Percentiles rank a stretch among this genome's conserved stretches.
Evolutionary conservation across 2,329 filamentous ascomycete species (phyloP).

Genomic region (Aotearoamyces nothofagi): DNA sequence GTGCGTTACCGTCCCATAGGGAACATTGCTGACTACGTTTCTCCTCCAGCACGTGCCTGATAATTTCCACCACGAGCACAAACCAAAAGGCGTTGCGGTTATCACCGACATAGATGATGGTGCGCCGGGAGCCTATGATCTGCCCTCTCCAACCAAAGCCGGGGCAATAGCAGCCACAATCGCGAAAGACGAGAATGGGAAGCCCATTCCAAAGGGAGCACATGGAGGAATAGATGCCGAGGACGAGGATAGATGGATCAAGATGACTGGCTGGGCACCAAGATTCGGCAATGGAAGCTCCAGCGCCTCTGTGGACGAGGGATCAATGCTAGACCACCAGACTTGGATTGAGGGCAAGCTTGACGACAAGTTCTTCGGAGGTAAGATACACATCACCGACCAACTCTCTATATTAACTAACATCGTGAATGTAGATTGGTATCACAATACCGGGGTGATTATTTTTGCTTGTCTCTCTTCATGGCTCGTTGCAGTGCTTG

Average conservation of each 20-base stretch:
- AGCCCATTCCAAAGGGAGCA: constrained; percentile 31
- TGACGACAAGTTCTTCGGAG: constrained; percentile 81
- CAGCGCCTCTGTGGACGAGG: constrained; percentile 26
- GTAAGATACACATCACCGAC: constrained; percentile 27
- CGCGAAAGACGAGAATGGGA: constrained; percentile 29
- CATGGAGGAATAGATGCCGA: constrained; percentile 29
- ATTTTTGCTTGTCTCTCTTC: constrained; percentile 81
- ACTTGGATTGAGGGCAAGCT: constrained; percentile 75
- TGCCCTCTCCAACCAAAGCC: constrained; percentile 59
- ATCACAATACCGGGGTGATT: constrained; percentile 91
- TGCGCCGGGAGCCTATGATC: constrained; percentile 52
- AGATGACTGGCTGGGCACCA: constrained; percentile 73
- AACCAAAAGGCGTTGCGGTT: constrained; percentile 51
- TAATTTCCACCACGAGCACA: constrained; percentile 45
- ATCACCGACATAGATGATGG: constrained; percentile 70
- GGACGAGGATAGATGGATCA: constrained; percentile 37
- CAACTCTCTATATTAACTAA: constrained; percentile 1
- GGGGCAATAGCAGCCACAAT: constrained; percentile 42
- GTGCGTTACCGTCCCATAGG: not conserved
- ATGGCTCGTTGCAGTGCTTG: constrained; percentile 79
- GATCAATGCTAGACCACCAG: constrained; percentile 69
- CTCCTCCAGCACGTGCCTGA: constrained; percentile 42
- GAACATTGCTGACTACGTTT: constrained; percentile 3
- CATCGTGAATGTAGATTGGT: constrained; percentile 68
- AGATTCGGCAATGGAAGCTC: constrained; percentile 57